Evolutionary conservation across 495 filamentous ascomycete species (phyloP).

Genomic region (Collariella sp.): DNA sequence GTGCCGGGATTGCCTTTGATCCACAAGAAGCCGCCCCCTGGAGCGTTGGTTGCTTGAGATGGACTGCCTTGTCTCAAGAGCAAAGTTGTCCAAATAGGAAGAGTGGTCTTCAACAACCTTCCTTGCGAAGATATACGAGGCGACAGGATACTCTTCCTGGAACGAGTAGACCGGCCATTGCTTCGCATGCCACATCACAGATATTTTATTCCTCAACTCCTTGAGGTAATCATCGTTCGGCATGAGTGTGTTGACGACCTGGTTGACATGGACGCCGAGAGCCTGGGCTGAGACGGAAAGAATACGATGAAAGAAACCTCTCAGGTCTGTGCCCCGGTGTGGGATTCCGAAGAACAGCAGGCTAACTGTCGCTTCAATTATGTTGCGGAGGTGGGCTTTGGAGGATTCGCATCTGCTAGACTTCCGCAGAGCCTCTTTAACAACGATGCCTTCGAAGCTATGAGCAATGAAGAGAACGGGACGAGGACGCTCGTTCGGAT

Average conservation of each 20-base stretch:
- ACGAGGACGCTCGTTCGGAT: neutral
- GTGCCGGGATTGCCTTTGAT: conserved; percentile 46
- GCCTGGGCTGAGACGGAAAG: neutral
- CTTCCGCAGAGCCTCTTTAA: conserved; percentile 22
- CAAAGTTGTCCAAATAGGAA: conserved; percentile 10
- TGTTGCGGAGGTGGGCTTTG: conserved; percentile 13
- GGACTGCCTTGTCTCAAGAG: conserved; percentile 7
- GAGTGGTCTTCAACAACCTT: conserved; percentile 12
- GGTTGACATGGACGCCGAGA: conserved; percentile 8
- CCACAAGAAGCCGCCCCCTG: conserved; percentile 46
- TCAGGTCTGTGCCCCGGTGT: conserved; percentile 23
- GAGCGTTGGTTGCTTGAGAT: conserved; percentile 16
- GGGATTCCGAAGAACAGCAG: conserved; percentile 31
- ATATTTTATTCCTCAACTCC: conserved; percentile 7
- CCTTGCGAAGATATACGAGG: neutral
- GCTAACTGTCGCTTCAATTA: conserved; percentile 9
- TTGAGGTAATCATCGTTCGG: neutral
- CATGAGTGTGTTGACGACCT: conserved; percentile 8
- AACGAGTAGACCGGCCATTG: conserved; percentile 6
- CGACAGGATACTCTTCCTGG: conserved; percentile 6
- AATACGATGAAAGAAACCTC: conserved; percentile 3
- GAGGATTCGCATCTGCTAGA: neutral
- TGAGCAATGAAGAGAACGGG: conserved; percentile 33
- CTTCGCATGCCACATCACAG: conserved; percentile 4
- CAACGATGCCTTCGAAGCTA: conserved; percentile 33